Evolutionary conservation across 306 rosid species (phyloP), one percentile per base, ranked within the genome.

Genomic region (Vicia faba): DNA sequence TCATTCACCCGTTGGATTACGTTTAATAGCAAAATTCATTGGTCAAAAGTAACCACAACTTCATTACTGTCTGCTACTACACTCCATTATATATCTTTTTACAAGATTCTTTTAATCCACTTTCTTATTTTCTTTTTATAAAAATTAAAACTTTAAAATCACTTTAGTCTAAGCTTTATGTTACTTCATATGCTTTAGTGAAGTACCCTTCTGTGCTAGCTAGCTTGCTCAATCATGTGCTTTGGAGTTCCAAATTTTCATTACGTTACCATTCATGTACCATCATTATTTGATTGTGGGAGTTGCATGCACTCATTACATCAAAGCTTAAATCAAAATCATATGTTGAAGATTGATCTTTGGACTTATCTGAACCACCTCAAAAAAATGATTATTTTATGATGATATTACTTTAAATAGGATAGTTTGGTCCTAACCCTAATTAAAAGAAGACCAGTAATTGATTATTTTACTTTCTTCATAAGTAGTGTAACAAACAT

Each of bases 11-110:
- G 77, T 53, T 61, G 68, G 66, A 75, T 71, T 44, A 66, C 71
- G 78, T 79, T 69, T 73, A 74, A 79, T 46, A 63, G 70, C 61
- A 76, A 76, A 61, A 68, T 57, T 33, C 61, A 61, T 72, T 78
- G 88, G 95, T 82, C 87, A 88, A 91, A 91, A 89, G 96, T 77
- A 68, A 57, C 36, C 77, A 80, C 80, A 73, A 81, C 60, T 82
- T 86, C 73, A 86, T 91, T 83, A 84, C 83, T 91, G 89, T 82
- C 84, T 87, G 91, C 92, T 88, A 87, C 97, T 88, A 91, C 89
- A 82, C 95, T 88, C 95, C 96, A 88, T 86, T 82, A 72, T 67
- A 80, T 88, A 79, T 89, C 95, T 91, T 91, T 91, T 87, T 82
- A 75, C 86, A 83, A 83, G 87, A 86, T 86, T 91, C 95, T 88